Base-by-base conservation (phyloP, 352 stramenopile species). In the Pythium dissotocum region DNA sequence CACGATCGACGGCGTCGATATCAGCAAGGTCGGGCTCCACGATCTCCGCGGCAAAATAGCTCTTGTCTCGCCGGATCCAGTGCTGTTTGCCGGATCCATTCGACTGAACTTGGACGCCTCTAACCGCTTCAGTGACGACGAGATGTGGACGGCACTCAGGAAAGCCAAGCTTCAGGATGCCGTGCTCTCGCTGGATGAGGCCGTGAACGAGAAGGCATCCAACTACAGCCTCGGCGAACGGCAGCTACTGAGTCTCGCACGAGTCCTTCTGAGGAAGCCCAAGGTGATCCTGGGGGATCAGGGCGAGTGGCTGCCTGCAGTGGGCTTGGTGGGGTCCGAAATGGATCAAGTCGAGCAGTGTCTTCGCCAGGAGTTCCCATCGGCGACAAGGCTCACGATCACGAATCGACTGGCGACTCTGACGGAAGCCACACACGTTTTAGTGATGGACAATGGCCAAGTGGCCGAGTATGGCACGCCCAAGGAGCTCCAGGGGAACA, bases 371-470 rank as follows among this genome's bases (percentile, higher is more conserved):
- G 62, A 60, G 12, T 75, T 79, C 33, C 57, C 79, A 10, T 69
- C 89, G 16, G 98, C 83, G 63, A 99, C 98, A 2, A 74, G 97
- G 44, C 69, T 99, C 1, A 98, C 91, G 12, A 98, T 99, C 68
- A 97, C 97, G 36, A 97, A 99, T 78, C 89, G 98, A 21, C 75
- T 99, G 21, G 88, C 98, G 69, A 99, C 97, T 6, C 98, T 99
- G 54, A 94, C 98, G 73, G 94, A 99, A 71, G 96, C 88, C 63
- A 95, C 99, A 73, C 76, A 77, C 14, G 94, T 99, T 30, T 65
- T 99, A 21, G 97, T 99, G 1, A 92, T 99, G 77, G 97, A 98
- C 62, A 77, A 92, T 48, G 98, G 98, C 14, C 78, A 77, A 21
- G 86, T 96, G 13, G 91, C 83, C 16, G 94, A 99, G 76, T 94